A percentile compares a stretch with the other conserved stretches of the same genome.
Conservation (phyloP, 768 basidiomycete genomes). For the Russula sp. region DNA sequence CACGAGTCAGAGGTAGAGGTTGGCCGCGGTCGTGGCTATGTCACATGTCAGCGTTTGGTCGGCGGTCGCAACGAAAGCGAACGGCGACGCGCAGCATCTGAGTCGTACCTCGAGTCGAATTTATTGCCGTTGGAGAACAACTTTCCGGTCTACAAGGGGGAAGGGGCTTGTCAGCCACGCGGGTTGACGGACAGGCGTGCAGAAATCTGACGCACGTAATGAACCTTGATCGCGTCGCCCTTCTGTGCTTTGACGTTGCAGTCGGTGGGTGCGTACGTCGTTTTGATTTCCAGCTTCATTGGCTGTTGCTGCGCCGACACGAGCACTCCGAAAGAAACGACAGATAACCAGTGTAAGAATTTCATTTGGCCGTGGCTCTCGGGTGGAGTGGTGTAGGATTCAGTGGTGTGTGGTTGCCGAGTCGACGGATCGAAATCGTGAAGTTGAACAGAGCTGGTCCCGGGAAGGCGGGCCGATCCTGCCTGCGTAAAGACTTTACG, state of each 20-base stretch:
- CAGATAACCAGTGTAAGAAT: constrained; percentile 42
- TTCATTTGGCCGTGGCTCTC: constrained; percentile 37
- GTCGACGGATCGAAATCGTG: too few species aligned
- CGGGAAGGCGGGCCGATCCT: too few species aligned
- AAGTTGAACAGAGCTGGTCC: too few species aligned
- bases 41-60: neutral
- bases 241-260: constrained; percentile 51
- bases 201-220: constrained; percentile 55
- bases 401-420: too few species aligned
- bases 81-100: neutral
- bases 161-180: neutral
- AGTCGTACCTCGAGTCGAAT: constrained; percentile 79
- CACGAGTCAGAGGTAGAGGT: constrained; percentile 77
- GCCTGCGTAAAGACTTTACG: too few species aligned
- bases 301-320: constrained; percentile 44
- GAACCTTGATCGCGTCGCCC: constrained; percentile 64
- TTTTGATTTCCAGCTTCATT: constrained; percentile 54
- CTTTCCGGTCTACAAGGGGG: constrained; percentile 61
- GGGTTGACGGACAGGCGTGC: neutral
- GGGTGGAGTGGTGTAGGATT: too few species aligned
- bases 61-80: neutral
- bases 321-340: constrained; percentile 42
- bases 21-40: constrained; percentile 61
- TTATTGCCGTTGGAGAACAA: constrained; percentile 69
- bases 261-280: constrained; percentile 50